Evolutionary conservation across 257 asterid genomes (phyloP).

Genomic region (Lycium barbarum): DNA sequence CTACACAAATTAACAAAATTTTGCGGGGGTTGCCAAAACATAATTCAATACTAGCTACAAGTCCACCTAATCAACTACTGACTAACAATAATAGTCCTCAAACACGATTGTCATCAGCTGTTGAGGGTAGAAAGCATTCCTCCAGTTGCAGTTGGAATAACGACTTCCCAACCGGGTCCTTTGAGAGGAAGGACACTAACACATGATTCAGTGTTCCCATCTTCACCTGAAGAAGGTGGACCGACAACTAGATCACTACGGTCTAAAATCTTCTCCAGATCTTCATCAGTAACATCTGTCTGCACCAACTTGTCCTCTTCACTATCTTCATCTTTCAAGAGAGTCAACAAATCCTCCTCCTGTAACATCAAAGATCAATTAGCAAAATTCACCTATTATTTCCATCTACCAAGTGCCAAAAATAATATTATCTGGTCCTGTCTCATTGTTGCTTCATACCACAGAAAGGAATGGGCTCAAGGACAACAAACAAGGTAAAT

Average conservation of each 20-base stretch:
- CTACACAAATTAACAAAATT: neutral
- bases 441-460: neutral
- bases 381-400: neutral
- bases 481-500: neutral
- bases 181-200: conserved; percentile 54
- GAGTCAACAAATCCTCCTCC: conserved; percentile 89
- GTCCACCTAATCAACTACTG: neutral
- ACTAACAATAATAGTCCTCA: neutral
- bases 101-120: conserved; percentile 44
- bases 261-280: conserved; percentile 76
- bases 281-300: conserved; percentile 79
- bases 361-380: conserved; percentile 35
- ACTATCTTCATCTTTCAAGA: conserved; percentile 72
- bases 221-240: conserved; percentile 36
- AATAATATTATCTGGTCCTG: neutral
- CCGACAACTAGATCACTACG: conserved; percentile 70
- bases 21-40: neutral
- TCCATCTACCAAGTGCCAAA: neutral
- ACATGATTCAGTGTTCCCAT: conserved; percentile 20
- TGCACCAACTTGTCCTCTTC: conserved; percentile 84
- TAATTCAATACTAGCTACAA: neutral
- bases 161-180: conserved; percentile 99
- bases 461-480: conserved; percentile 17
- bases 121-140: conserved; percentile 85
- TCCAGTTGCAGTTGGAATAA: conserved; percentile 74